Percentiles rank a stretch among this genome's conserved stretches.
Evolutionary conservation across 2,329 filamentous ascomycete genomes (phyloP).

Genomic region (Cryphonectria japonica): DNA sequence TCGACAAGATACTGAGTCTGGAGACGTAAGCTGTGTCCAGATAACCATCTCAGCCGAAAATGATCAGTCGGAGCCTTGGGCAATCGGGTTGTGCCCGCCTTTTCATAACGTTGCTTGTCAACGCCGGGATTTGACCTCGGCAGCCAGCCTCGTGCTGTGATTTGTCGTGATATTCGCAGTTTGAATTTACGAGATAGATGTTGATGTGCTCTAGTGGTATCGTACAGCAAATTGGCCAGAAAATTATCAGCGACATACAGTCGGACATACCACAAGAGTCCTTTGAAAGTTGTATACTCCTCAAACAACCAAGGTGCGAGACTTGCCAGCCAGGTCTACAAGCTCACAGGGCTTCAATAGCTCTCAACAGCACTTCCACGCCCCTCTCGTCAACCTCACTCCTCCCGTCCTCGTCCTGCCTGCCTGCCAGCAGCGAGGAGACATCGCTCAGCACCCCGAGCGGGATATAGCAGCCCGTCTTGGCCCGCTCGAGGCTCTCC

Average conservation of each 20-base stretch:
- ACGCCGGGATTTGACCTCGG: neutral
- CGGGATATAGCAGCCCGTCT: slow-evolving; percentile 79
- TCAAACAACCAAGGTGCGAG: neutral
- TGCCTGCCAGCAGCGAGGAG: slow-evolving; percentile 71
- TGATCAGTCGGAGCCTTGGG: neutral
- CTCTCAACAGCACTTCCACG: slow-evolving; percentile 62
- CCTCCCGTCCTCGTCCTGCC: slow-evolving; percentile 39
- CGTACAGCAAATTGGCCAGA: neutral
- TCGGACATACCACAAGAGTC: neutral
- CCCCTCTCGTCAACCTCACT: slow-evolving; percentile 53
- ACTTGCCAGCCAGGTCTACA: neutral
- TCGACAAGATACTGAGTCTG: neutral
- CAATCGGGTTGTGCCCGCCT: neutral
- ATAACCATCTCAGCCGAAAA: neutral
- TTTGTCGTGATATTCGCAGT: neutral
- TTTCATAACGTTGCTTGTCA: too few relatives aligned
- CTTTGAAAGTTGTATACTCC: neutral
- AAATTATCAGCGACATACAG: neutral
- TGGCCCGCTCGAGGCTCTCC: slow-evolving; percentile 82
- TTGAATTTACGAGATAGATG: neutral
- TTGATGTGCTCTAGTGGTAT: neutral
- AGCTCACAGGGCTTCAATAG: slow-evolving; percentile 60
- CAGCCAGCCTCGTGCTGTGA: neutral
- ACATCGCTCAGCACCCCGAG: slow-evolving; percentile 88
- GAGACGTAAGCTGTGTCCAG: neutral